Base-by-base conservation (phyloP, 179 eudicot genomes). In the Beta corolliflora region DNA sequence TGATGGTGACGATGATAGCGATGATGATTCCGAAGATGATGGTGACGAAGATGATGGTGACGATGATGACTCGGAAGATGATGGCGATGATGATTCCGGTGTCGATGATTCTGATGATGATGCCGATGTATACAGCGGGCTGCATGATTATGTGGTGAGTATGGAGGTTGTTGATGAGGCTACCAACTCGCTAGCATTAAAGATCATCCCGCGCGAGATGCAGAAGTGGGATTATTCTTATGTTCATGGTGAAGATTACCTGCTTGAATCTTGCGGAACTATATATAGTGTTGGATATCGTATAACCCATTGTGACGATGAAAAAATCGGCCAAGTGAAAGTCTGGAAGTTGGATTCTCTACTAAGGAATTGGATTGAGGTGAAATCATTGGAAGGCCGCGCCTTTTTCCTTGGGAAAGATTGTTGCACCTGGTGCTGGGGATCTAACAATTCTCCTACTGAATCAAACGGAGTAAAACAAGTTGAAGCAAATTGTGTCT, bases 391-490 rank as follows among this genome's bases (percentile, higher is more conserved):
- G 21, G 53, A 50, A n/a, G 79, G 50, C 12, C 79, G 68, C 5
- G 69, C 83, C 41, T 81, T 81, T 45, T 81, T 81, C 54, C 44
- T 81, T 2, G 74, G 58, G 11, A 10, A 0, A 4, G 19, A 55
- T 5, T 11, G 67, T 75, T 16, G 31, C 19, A 81, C 74, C 11
- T 65, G 79, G 78, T 76, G 78, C 6, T 76, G 68, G 78, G 63
- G 63, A 59, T 5, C 63, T 4, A 0, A 18, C 7, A 16, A 14
- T 14, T 58, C 21, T 14, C 6, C 21, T 16, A 19, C 74, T 74
- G 82, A 52, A 8, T 9, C 9, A 8, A 21, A 61, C 23, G 5
- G 2, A 8, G 2, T 61, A 7, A 21, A 21, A 61, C 23, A 15
- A 60, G 60, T 72, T 13, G 3, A 50, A 73, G 60, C 8, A 18